Evolutionary conservation across 768 basidiomycete species (phyloP).

Genomic region (Boletus rubroflammeus): DNA sequence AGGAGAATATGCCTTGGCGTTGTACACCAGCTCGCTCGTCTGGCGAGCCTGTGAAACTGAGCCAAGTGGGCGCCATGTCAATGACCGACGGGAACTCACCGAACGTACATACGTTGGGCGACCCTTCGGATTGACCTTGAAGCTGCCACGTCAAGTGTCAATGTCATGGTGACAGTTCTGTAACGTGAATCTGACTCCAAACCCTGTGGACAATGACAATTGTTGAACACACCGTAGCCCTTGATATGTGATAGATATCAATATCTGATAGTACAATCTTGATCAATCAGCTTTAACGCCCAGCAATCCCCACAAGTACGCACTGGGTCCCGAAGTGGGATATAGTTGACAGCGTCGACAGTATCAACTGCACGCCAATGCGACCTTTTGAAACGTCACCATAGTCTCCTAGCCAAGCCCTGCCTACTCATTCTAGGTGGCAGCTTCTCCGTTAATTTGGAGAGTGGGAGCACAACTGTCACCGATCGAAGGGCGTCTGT

Average conservation of each 20-base stretch:
- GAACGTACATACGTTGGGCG: background rate
- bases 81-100: background rate
- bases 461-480: background rate
- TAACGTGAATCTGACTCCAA: background rate
- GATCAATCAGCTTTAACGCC: background rate
- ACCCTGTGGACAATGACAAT: background rate
- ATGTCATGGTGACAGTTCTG: background rate
- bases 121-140: background rate
- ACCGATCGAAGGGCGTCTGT: conserved; percentile 3
- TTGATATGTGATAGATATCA: background rate
- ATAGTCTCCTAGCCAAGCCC: background rate
- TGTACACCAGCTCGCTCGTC: background rate
- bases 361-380: background rate
- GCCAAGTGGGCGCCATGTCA: background rate
- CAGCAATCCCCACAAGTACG: background rate
- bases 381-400: background rate
- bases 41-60: background rate
- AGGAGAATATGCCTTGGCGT: background rate
- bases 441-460: background rate
- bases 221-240: background rate
- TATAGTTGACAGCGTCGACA: background rate
- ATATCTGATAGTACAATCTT: background rate
- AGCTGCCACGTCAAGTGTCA: background rate
- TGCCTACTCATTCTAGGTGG: background rate
- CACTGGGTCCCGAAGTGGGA: background rate